These are phyloP conservation scores for Thielaviopsis euricoi DNA, from an alignment of 2,329 filamentous ascomycete genomes.

Conservation along the genomic window DNA sequence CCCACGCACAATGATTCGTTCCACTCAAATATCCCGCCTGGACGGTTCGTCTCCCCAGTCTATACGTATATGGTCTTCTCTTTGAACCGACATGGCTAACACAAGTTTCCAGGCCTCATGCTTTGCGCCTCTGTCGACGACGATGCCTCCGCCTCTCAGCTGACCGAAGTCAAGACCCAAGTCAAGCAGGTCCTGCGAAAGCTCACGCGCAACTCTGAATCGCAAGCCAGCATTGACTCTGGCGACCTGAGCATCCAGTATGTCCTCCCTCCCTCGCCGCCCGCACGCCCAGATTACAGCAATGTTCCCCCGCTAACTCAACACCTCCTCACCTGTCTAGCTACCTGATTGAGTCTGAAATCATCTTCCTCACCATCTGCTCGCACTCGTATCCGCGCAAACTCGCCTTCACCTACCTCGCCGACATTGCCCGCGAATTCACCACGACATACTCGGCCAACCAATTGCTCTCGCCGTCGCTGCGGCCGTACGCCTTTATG, in stretches of 20 bases:
- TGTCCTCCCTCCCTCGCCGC: conserved; percentile 17
- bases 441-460: conserved; percentile 60
- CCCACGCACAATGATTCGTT: conserved; percentile 69
- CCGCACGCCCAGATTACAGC: no score
- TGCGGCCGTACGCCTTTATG: conserved; percentile 91
- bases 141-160: conserved; percentile 59
- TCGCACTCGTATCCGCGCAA: conserved; percentile 92
- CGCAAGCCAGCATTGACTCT: conserved; percentile 83
- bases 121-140: conserved; percentile 91
- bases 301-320: not conserved
- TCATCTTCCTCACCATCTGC: conserved; percentile 88
- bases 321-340: conserved; percentile 23
- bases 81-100: not conserved
- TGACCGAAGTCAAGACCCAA: conserved; percentile 78
- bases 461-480: conserved; percentile 56
- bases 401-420: conserved; percentile 94
- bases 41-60: conserved; percentile 45
- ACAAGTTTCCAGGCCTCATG: conserved; percentile 54
- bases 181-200: conserved; percentile 80
- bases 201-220: conserved; percentile 74
- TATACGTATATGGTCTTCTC: not conserved
- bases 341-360: conserved; percentile 68
- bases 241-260: conserved; percentile 74
- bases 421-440: conserved; percentile 84
- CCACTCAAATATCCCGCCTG: conserved; percentile 84